phyloP scores from a whole-genome alignment of 139 green algal species.

The Coelastrella sp. region DNA sequence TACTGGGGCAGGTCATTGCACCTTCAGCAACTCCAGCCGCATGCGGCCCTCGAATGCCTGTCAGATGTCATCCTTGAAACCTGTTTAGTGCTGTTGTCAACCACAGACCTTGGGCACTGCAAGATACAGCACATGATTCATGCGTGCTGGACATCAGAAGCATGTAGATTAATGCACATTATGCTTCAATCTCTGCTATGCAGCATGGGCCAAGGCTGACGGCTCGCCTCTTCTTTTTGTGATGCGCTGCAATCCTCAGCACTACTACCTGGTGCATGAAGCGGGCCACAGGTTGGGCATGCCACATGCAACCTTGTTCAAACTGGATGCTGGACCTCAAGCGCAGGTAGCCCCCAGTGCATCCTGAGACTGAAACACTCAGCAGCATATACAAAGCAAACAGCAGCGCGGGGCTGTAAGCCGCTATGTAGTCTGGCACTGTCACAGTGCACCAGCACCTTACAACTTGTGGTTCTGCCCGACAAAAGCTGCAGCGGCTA shows the following conservation, averaged over 20 bases:
- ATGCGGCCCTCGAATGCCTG: no score
- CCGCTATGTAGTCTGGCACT: no score
- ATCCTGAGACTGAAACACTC: not conserved
- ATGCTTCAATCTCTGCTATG: not conserved
- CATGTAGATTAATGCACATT: no score
- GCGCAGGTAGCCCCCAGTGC: not conserved
- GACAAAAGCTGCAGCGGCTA: not conserved
- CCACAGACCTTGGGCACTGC: no score
- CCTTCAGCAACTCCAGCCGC: no score
- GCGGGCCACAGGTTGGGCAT: slow-evolving; percentile 55
- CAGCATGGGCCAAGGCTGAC: slow-evolving; percentile 54
- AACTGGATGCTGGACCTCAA: slow-evolving; percentile 47
- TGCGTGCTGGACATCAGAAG: no score
- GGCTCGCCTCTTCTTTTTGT: slow-evolving; percentile 52
- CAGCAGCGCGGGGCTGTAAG: no score
- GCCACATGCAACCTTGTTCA: slow-evolving; percentile 52
- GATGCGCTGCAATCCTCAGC: slow-evolving; percentile 57
- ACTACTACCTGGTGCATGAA: slow-evolving; percentile 60
- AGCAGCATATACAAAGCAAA: not conserved
- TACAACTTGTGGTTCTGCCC: not conserved
- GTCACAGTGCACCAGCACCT: no score
- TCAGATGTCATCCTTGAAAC: no score
- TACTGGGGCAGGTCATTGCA: no score
- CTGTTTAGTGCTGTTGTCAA: no score
- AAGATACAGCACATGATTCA: no score